Evolutionary conservation across 1,139 yeast species (phyloP), one percentile per base, ranked within the genome.

Genomic region (Chernovozyma sophiae-reginae): DNA sequence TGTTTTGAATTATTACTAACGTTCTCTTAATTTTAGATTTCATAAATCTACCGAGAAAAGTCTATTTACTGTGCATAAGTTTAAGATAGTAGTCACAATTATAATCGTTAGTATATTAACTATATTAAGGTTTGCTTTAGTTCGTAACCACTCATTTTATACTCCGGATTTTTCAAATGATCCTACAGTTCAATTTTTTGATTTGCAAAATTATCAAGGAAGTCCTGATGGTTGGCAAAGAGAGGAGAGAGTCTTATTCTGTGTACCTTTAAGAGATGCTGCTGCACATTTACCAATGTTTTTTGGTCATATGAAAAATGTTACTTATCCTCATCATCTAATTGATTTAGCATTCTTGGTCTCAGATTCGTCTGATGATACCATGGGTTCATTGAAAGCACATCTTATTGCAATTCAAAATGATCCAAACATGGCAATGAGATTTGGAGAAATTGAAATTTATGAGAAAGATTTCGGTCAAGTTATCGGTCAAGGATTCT

Each of bases 221-320:
- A 48, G 63, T 6, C 56, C 65, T 3, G 64, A 73, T 45, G 81
- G 81, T 4, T 76, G 81, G 81, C 74, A 71, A 41, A 53, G 63
- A 26, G 73, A 74, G 15, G 80, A 76, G 48, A 49, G 81, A 19
- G 78, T 77, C 17, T 51, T 76, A 29, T 74, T 77, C 47, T 74
- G 80, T 46, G 81, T 77, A 4, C 82, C 82, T 1, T 60, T 77
- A 45, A 60, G 82, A 58, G 81, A 77, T 51, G 82, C 82, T 1
- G 75, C 79, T 4, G 69, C 74, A n/a, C 81, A 76, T 51, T 62
- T 77, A 48, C 81, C 81, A 25, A 77, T 76, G 82, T 76, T 76
- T 48, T 77, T 77, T 46, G 65, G 72, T 22, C 80, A 75, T 48
- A 68, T 77, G 78, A 60, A 54, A 43, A 76, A 76, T 53, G 61